Evolutionary conservation across 495 filamentous ascomycete genomes (phyloP).

Genomic region (Aspergillus nidulans): DNA sequence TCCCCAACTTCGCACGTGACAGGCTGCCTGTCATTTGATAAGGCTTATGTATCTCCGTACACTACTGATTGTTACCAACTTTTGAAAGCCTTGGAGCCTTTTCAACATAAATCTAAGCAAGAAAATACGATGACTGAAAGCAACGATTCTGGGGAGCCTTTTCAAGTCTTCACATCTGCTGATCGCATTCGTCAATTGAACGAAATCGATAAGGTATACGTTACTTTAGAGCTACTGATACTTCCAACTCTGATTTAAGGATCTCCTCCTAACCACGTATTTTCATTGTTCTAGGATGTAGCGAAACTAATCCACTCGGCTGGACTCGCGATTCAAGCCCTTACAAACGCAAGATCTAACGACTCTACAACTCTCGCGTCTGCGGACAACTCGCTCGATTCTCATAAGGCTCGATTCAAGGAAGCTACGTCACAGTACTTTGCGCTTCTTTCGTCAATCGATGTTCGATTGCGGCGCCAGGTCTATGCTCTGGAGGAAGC

Average conservation of each 20-base stretch:
- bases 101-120: neutral
- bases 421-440: constrained; percentile 62
- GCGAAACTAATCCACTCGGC: constrained; percentile 61
- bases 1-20: neutral
- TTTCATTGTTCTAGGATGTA: constrained; percentile 41
- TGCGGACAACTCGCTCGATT: constrained; percentile 39
- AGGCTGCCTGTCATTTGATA: neutral
- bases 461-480: constrained; percentile 69
- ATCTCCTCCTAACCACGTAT: neutral
- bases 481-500: constrained; percentile 77
- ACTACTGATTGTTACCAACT: neutral
- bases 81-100: neutral
- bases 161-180: constrained; percentile 50
- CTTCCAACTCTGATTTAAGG: neutral
- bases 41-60: neutral
- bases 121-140: constrained; percentile 16
- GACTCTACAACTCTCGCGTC: constrained; percentile 18
- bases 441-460: constrained; percentile 61
- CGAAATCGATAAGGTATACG: constrained; percentile 68
- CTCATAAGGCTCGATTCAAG: constrained; percentile 58
- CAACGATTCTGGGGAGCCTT: constrained; percentile 15
- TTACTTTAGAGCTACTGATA: constrained; percentile 1
- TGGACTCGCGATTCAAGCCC: constrained; percentile 62
- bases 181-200: constrained; percentile 76
- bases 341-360: constrained; percentile 50